Base-by-base conservation (phyloP, 257 asterid species). In the Solanum bulbocastanum region DNA sequence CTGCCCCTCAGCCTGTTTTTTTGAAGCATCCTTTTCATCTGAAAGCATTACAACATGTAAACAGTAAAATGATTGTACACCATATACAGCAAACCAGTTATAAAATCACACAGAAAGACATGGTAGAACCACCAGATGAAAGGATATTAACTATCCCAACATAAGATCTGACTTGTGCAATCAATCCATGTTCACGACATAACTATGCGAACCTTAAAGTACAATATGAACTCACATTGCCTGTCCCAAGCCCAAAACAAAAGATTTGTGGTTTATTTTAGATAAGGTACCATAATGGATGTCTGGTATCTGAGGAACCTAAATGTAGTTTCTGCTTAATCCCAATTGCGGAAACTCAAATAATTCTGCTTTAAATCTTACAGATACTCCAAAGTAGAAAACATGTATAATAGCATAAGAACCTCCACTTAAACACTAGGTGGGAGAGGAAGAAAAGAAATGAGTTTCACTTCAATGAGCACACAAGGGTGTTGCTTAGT, bases 1-100 rank as follows among this genome's bases (percentile, higher is more conserved):
- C 62, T 88, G 92, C 84, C 91, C 92, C 68, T 93, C 95, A 42
- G 90, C 88, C 87, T 86, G 93, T 71, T 93, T 93, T 66, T 88
- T 92, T 78, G 93, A 76, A 83, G 91, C 92, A 87, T 87, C 89
- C 91, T 86, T 89, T 87, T 93, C 95, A 83, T 93, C 96, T 93
- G 93, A 83, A 90, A 87, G 74, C 88, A 87, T 87, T 42, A 39
- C 60, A 86, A 46, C 23, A 49, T 85, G 37, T 75, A 91, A 88
- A 58, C 32, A 72, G 65, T 25, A 72, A 74, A 84, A 83, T 46
- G 58, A 35, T 22, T 39, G 78, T 14, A 25, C 66, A 49, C 12
- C 42, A 46, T 46, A 20, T 82, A 82, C 68, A 30, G 20, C 22
- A 49, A 79, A 18, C 44, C 5, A 5, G 69, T 49, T 5, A 49